A percentile compares a stretch with the other conserved stretches of the same genome.
Conservation (phyloP, 1,284 basidiomycete genomes). For the Cryptococcus sp. region DNA sequence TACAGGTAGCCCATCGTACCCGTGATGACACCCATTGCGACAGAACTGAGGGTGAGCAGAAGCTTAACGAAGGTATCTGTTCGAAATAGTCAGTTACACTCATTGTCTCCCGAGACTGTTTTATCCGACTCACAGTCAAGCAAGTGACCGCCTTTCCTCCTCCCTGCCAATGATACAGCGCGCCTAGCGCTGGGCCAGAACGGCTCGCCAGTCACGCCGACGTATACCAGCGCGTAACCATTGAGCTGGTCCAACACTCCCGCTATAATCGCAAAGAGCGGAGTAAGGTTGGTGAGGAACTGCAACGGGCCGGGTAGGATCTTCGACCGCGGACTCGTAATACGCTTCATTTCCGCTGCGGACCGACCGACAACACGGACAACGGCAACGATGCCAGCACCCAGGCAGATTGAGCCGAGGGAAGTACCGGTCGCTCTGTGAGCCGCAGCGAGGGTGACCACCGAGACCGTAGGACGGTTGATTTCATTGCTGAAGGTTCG, state of each 20-base stretch:
- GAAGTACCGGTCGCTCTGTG: conserved; percentile 77
- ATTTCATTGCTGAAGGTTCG: conserved; percentile 57
- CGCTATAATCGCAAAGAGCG: conserved; percentile 57
- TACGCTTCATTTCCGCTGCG: conserved; percentile 40
- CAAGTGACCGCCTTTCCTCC: conserved; percentile 47
- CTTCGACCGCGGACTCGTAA: conserved; percentile 40
- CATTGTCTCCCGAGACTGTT: not conserved
- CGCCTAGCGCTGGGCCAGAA: conserved; percentile 77
- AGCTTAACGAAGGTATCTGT: conserved; percentile 66
- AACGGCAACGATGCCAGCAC: conserved; percentile 72
- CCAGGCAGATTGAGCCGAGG: conserved; percentile 74
- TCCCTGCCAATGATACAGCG: conserved; percentile 57
- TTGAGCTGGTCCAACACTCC: conserved; percentile 71
- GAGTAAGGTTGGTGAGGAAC: conserved; percentile 53
- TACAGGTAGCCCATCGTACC: conserved; percentile 82
- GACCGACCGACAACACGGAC: conserved; percentile 57
- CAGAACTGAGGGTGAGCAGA: conserved; percentile 64
- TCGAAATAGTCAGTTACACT: conserved; percentile 3
- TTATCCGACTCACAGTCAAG: conserved; percentile 46
- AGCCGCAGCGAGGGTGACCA: conserved; percentile 72
- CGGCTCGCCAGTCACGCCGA: conserved; percentile 78
- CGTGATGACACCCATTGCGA: conserved; percentile 75
- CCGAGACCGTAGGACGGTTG: conserved; percentile 58
- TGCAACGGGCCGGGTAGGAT: conserved; percentile 49
- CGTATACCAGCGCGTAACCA: conserved; percentile 78